phyloP scores from a whole-genome alignment of 2,329 filamentous ascomycete genomes.

The Diaporthe aspalathi region DNA sequence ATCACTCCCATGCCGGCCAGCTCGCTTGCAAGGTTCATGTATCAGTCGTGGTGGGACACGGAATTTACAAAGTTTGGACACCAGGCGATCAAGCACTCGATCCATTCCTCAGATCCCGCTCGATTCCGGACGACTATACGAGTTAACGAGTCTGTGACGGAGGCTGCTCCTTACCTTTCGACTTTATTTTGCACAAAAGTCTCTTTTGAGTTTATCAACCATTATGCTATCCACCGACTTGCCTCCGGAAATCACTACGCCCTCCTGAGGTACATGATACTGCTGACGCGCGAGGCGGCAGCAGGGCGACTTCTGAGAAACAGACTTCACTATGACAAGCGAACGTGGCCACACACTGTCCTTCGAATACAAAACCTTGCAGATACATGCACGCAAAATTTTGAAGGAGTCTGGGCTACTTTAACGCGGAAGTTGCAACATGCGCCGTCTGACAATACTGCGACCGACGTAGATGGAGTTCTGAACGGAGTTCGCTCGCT shows the following conservation, averaged over 20 bases:
- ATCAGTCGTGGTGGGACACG: background rate
- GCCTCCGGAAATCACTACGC: too few relatives aligned
- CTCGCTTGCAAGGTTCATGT: background rate
- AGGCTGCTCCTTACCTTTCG: background rate
- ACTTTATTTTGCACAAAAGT: background rate
- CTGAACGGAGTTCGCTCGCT: background rate
- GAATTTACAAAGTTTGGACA: background rate
- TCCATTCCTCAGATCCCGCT: background rate
- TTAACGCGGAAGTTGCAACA: background rate
- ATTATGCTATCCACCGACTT: background rate
- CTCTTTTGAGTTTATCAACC: background rate
- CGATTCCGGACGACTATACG: background rate
- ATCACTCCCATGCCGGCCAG: background rate
- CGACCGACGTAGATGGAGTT: background rate
- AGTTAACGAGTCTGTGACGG: rapidly evolving
- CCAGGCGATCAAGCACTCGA: background rate
- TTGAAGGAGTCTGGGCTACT: background rate
- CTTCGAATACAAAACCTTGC: background rate
- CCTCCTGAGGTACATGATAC: background rate
- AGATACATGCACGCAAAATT: background rate
- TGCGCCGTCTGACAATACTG: background rate
- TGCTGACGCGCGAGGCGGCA: background rate
- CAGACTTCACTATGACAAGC: constrained; percentile 5
- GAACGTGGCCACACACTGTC: background rate
- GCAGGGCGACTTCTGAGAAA: background rate